phyloP scores from a whole-genome alignment of 2,329 filamentous ascomycete genomes.

The Aspergillus ochraceoroseus region DNA sequence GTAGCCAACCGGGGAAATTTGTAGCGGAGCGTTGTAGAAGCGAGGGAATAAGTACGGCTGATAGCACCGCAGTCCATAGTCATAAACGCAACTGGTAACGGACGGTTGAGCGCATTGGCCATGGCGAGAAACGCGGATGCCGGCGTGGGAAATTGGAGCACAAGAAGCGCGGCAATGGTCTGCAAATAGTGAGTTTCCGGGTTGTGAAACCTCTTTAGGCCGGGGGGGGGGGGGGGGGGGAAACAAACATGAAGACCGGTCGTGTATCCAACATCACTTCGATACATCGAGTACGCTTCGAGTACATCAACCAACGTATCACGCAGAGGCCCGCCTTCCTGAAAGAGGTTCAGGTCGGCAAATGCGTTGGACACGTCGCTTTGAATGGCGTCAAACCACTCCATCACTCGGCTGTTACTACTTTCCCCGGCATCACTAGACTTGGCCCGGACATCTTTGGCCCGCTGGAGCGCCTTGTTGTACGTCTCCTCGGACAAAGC shows the following conservation, averaged over 20 bases:
- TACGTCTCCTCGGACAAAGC: conserved; percentile 53
- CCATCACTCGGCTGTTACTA: conserved; percentile 44
- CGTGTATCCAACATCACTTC: conserved; percentile 58
- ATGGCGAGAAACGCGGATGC: conserved; percentile 55
- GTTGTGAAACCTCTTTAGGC: neutral
- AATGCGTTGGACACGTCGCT: conserved; percentile 53
- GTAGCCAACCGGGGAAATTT: conserved; percentile 54
- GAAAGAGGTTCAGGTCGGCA: conserved; percentile 56
- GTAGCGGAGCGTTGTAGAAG: conserved; percentile 53
- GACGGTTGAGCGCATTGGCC: conserved; percentile 58
- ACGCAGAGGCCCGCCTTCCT: conserved; percentile 51
- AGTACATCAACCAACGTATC: conserved; percentile 55
- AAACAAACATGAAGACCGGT: conserved; percentile 53
- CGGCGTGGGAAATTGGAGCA: conserved; percentile 52
- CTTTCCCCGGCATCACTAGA: conserved; percentile 41
- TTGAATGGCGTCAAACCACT: conserved; percentile 53
- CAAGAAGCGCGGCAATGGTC: conserved; percentile 55
- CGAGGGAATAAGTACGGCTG: conserved; percentile 52
- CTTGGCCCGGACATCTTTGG: conserved; percentile 46
- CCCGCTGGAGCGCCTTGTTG: conserved; percentile 53
- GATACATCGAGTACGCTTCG: conserved; percentile 60
- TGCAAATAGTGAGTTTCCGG: conserved; percentile 18
- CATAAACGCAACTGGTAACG: conserved; percentile 58
- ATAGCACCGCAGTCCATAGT: conserved; percentile 54
- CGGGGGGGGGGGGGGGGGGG: neutral